Base-by-base conservation (phyloP, 306 rosid genomes). In the Fragaria vesca region DNA sequence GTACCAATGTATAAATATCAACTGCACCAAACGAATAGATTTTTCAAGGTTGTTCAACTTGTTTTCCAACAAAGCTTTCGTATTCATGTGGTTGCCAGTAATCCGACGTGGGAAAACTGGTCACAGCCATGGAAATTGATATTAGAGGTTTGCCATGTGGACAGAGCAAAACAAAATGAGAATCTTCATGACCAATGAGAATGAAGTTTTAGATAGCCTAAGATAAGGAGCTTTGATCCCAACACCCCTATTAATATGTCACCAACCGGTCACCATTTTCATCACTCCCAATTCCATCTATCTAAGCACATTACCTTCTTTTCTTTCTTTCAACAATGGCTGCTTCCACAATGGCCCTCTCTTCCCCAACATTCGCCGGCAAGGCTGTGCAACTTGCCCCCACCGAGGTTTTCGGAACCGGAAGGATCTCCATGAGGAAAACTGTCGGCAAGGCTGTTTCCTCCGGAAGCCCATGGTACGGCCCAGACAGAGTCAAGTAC, bases 401-500 rank as follows among this genome's bases (percentile, higher is more conserved):
- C 45, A 71, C 81, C 0, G 88, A 89, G 58, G 48, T 74, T 7
- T 54, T 80, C 4, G 86, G 90, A 17, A 73, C 1, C 0, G 82
- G 88, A 34, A 79, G 88, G 6, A 47, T 89, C 80, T 67, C 81
- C 81, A 92, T 90, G 97, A 92, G 96, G 84, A 90, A 88, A 75
- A 32, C 90, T 2, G 78, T 0, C 24, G 0, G 38, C 30, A 92
- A 54, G 82, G 6, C 45, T 0, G 90, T 67, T 24, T 69, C 94
- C 57, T 91, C 96, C 0, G 86, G 90, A 42, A 92, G 97, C 90
- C 97, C 91, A 54, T 90, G 96, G 93, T 94, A 90, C 21, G 98
- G 91, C 71, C 98, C 98, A 36, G 94, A 94, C 85, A 88, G 94
- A 73, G 98, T 93, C n/a, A 90, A 90, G 87, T 93, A 93, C 84